These are phyloP conservation scores for Alternaria viburni DNA, from an alignment of 2,329 filamentous ascomycete species.

Conservation along the genomic window DNA sequence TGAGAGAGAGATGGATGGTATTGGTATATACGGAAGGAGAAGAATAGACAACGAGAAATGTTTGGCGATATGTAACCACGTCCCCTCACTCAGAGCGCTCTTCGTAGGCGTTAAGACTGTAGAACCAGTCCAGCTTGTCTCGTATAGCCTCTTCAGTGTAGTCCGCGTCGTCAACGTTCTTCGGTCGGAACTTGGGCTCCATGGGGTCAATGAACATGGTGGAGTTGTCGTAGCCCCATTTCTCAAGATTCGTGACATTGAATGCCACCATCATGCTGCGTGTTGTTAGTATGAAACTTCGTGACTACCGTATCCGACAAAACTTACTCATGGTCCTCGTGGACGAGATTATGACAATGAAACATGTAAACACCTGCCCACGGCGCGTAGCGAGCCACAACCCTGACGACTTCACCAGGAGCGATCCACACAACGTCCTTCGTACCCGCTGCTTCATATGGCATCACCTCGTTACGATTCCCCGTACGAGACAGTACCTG, in stretches of 20 bases:
- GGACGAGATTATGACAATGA: constrained; percentile 55
- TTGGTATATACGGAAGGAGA: neutral
- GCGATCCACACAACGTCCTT: constrained; percentile 66
- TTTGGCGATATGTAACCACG: neutral
- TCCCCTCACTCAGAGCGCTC: constrained; percentile 5
- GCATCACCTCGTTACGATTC: constrained; percentile 50
- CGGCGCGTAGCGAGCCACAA: constrained; percentile 40
- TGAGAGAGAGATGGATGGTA: neutral
- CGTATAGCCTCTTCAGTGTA: constrained; percentile 34
- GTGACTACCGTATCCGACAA: neutral
- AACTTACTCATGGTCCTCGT: constrained; percentile 51
- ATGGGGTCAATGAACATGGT: constrained; percentile 44
- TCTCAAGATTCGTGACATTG: constrained; percentile 49
- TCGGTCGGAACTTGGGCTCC: constrained; percentile 36
- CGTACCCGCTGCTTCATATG: constrained; percentile 62
- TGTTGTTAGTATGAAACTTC: constrained; percentile 6
- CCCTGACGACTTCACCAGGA: constrained; percentile 50
- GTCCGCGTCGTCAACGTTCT: constrained; percentile 28
- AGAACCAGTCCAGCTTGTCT: constrained; percentile 41
- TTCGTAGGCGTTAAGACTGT: constrained; percentile 40
- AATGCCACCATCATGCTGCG: constrained; percentile 52
- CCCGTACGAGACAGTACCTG: constrained; percentile 59
- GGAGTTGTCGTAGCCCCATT: constrained; percentile 41
- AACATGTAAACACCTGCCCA: constrained; percentile 60
- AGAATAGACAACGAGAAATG: neutral